Conservation (phyloP, 352 stramenopile genomes). For the Phytophthora palmivora region DNA sequence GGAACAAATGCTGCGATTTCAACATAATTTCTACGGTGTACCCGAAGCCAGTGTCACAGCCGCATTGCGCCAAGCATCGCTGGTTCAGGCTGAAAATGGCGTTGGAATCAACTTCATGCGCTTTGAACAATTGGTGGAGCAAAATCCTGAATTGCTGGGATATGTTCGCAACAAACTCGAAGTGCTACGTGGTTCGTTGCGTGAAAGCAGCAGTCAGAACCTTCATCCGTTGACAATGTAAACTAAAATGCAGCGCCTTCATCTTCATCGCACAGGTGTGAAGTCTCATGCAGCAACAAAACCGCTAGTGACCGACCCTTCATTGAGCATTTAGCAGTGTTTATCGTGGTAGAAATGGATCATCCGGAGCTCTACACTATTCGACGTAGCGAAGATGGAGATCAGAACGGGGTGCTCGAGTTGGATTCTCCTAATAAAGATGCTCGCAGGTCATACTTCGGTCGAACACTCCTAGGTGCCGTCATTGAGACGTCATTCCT, state of each 20-base stretch:
- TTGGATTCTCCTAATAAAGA: constrained; percentile 67
- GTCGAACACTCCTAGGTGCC: constrained; percentile 51
- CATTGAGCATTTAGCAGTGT: constrained; percentile 4
- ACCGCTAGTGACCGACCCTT: constrained; percentile 7
- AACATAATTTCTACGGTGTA: constrained; percentile 56
- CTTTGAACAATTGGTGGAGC: constrained; percentile 51
- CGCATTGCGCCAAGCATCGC: constrained; percentile 34
- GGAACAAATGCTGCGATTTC: constrained; percentile 57
- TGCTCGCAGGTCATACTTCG: constrained; percentile 71
- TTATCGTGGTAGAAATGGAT: constrained; percentile 6
- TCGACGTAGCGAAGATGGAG: constrained; percentile 61
- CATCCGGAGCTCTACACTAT: constrained; percentile 46
- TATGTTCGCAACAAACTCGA: constrained; percentile 61
- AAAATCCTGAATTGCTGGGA: constrained; percentile 51
- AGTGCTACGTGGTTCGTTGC: constrained; percentile 57
- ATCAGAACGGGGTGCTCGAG: constrained; percentile 67
- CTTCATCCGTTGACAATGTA: constrained; percentile 24
- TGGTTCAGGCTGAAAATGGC: constrained; percentile 15
- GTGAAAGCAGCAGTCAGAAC: constrained; percentile 30
- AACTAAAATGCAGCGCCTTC: constrained; percentile 25
- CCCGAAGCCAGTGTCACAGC: constrained; percentile 32
- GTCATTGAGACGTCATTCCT: constrained; percentile 82
- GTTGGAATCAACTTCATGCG: constrained; percentile 44
- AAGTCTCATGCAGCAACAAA: constrained; percentile 1
- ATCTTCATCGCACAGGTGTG: not conserved